Conservation (phyloP, 768 basidiomycete species). For the Lactarius sp. region DNA sequence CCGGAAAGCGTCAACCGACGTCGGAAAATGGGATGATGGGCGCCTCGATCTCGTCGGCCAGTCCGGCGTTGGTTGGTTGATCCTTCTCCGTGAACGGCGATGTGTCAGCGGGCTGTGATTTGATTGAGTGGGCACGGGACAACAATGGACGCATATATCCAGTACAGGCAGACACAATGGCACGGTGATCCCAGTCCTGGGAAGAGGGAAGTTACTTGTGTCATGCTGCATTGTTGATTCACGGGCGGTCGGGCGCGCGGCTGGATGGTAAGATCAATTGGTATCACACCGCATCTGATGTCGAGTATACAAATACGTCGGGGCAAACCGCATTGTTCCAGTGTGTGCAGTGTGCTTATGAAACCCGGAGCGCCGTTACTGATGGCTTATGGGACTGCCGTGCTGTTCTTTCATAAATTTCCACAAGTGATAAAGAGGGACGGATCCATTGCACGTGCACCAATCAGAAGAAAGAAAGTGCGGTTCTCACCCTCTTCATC, state of each 20-base stretch:
- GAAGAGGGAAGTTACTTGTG: no score
- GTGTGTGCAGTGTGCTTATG: background rate
- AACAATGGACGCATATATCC: background rate
- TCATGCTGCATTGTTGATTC: background rate
- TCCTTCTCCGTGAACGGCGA: background rate
- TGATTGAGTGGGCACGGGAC: background rate
- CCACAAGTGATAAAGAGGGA: background rate
- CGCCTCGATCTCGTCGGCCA: background rate
- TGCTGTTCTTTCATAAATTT: background rate
- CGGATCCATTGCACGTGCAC: conserved; percentile 17
- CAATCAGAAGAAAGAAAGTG: background rate
- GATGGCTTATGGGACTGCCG: background rate
- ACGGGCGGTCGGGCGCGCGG: background rate
- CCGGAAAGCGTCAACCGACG: no score
- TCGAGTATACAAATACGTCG: background rate
- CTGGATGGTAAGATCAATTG: background rate
- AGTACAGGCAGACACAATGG: no score
- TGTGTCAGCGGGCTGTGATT: background rate
- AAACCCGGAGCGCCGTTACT: background rate
- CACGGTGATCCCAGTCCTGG: no score
- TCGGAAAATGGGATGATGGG: no score
- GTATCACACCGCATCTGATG: background rate
- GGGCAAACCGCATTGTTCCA: background rate
- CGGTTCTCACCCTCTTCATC: background rate
- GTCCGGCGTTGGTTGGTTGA: background rate